phyloP scores from a whole-genome alignment of 345 rosid genomes.

The Pistacia integerrima region DNA sequence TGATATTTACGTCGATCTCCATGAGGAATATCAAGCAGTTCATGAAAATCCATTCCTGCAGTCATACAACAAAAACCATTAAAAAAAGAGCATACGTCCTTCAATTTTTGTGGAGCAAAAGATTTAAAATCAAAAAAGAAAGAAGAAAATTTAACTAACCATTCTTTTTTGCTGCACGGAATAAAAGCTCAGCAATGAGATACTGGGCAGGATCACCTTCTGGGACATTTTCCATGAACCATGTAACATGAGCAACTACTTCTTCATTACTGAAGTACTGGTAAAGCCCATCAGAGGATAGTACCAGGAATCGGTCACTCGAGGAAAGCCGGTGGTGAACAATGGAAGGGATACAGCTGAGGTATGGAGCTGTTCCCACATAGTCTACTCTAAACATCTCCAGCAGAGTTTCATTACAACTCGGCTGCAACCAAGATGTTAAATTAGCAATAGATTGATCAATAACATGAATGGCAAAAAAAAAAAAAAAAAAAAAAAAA shows the following conservation, averaged over 20 bases:
- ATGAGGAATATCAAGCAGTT: constrained; percentile 86
- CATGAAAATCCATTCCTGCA: constrained; percentile 95
- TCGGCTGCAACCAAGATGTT: constrained; percentile 56
- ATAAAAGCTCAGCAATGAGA: constrained; percentile 86
- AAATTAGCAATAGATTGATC: constrained; percentile 17
- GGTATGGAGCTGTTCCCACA: constrained; percentile 71
- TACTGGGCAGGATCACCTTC: constrained; percentile 98
- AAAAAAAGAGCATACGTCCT: neutral
- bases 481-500: no score
- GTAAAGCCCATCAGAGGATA: constrained; percentile 92
- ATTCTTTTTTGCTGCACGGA: constrained; percentile 95
- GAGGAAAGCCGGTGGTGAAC: constrained; percentile 86
- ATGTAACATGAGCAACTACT: constrained; percentile 91
- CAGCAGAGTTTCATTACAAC: constrained; percentile 81
- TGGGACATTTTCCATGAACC: constrained; percentile 97
- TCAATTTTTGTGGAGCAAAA: no score
- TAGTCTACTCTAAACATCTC: constrained; percentile 76
- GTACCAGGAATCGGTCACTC: constrained; percentile 82
- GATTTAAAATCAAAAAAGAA: neutral
- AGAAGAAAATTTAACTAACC: constrained; percentile 46
- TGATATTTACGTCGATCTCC: constrained; percentile 96
- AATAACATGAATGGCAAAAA: constrained; percentile 8
- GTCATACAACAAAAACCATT: neutral
- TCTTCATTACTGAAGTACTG: constrained; percentile 96
- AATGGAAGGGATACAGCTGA: constrained; percentile 76